phyloP scores from a whole-genome alignment of 2,329 filamentous ascomycete species.

The Talaromyces sp. region DNA sequence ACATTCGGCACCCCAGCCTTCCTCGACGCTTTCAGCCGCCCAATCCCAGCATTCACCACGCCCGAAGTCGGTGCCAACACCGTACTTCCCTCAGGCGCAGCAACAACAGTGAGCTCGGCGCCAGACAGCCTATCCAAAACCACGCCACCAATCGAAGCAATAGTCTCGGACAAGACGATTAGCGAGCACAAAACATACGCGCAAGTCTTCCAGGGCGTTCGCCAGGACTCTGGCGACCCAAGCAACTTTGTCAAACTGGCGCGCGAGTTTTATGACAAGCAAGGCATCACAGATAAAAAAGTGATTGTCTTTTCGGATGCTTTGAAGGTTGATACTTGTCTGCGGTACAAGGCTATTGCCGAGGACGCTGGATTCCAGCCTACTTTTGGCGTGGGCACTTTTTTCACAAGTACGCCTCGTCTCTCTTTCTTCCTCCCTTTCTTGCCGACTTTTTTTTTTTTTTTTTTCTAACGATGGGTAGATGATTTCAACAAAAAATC shows the following conservation, averaged over 20 bases:
- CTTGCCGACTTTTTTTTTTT: no score
- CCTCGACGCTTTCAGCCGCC: slow-evolving; percentile 73
- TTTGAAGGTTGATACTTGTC: slow-evolving; percentile 80
- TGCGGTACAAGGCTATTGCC: slow-evolving; percentile 81
- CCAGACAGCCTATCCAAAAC: slow-evolving; percentile 34
- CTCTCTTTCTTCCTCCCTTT: neutral
- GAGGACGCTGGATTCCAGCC: slow-evolving; percentile 77
- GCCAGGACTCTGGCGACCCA: slow-evolving; percentile 88
- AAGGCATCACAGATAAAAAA: slow-evolving; percentile 75
- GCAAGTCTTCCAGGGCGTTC: slow-evolving; percentile 73
- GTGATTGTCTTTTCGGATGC: slow-evolving; percentile 94
- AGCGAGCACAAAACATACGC: slow-evolving; percentile 61
- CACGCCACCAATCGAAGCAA: slow-evolving; percentile 39
- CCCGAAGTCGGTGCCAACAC: slow-evolving; percentile 35
- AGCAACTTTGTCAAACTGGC: slow-evolving; percentile 72
- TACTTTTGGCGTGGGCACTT: slow-evolving; percentile 91
- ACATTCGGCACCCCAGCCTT: slow-evolving; percentile 93
- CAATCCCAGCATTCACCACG: slow-evolving; percentile 46
- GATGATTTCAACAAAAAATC: slow-evolving; percentile 76
- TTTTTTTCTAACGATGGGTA: neutral
- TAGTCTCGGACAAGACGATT: slow-evolving; percentile 28
- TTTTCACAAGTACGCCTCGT: slow-evolving; percentile 65
- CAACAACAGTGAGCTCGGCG: slow-evolving; percentile 39
- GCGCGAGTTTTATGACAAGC: slow-evolving; percentile 71
- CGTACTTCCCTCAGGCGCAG: slow-evolving; percentile 35